phyloP scores from a whole-genome alignment of 768 basidiomycete genomes.

The Kwoniella botswanensis region DNA sequence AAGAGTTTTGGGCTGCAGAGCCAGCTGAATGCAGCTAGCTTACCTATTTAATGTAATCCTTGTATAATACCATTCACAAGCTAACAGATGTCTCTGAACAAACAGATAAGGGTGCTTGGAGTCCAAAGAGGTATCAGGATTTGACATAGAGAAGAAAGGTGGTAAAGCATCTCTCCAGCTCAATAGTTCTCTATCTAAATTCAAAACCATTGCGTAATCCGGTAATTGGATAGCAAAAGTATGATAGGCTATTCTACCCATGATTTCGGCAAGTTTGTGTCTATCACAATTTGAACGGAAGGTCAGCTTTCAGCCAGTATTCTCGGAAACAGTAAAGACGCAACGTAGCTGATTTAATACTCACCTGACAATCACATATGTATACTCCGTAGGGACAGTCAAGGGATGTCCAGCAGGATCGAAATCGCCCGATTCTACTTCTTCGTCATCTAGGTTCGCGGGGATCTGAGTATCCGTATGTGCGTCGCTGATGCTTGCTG shows the following conservation, averaged over 20 bases:
- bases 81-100: slow-evolving; percentile 58
- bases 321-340: not conserved
- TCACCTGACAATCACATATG: slow-evolving; percentile 57
- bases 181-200: slow-evolving; percentile 58
- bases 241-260: slow-evolving; percentile 58
- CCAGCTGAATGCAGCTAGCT: slow-evolving; percentile 3
- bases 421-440: slow-evolving; percentile 54
- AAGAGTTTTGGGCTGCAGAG: not conserved
- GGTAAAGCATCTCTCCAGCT: slow-evolving; percentile 53
- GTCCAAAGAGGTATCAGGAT: slow-evolving; percentile 57
- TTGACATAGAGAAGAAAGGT: slow-evolving; percentile 49
- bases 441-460: slow-evolving; percentile 58
- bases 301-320: not conserved
- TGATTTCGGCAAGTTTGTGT: slow-evolving; percentile 57
- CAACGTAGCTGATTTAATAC: not conserved
- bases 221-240: slow-evolving; percentile 59
- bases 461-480: slow-evolving; percentile 58
- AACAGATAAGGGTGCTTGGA: slow-evolving; percentile 56
- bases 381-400: slow-evolving; percentile 57
- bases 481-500: slow-evolving; percentile 57
- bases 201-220: slow-evolving; percentile 57
- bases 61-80: slow-evolving; percentile 58
- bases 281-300: slow-evolving; percentile 17
- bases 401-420: slow-evolving; percentile 57
- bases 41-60: slow-evolving; percentile 57